Percentiles rank a stretch among this genome's conserved stretches.
Evolutionary conservation across 495 filamentous ascomycete genomes (phyloP).

Genomic region (Lasiosphaeris hirsuta): DNA sequence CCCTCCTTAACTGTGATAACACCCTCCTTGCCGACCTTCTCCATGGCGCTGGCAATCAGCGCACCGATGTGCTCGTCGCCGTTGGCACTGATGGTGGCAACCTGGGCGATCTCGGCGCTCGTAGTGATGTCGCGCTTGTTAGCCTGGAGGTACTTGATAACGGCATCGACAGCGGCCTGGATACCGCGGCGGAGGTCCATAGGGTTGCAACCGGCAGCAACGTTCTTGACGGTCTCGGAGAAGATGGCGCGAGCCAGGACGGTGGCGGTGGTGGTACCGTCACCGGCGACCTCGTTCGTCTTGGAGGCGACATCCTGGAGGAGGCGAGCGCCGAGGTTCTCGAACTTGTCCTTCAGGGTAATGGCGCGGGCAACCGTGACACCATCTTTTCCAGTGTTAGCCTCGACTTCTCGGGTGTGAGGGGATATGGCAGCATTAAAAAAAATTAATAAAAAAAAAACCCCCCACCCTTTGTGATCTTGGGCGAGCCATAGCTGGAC

Average conservation of each 20-base stretch:
- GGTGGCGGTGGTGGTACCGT: constrained; percentile 96
- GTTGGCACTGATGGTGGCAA: constrained; percentile 96
- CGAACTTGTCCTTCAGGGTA: constrained; percentile 95
- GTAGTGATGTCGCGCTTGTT: constrained; percentile 98
- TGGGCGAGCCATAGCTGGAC: constrained; percentile 94
- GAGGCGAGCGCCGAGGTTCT: constrained; percentile 95
- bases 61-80: constrained; percentile 94
- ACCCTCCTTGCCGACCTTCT: constrained; percentile 99
- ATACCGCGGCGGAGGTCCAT: constrained; percentile 98
- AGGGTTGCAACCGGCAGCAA: constrained; percentile 98
- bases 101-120: constrained; percentile 94
- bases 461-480: constrained; percentile 98
- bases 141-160: constrained; percentile 86
- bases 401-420: not conserved
- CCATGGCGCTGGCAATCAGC: constrained; percentile 96
- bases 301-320: constrained; percentile 98
- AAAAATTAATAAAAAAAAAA: no score
- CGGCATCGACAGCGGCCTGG: constrained; percentile 91
- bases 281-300: constrained; percentile 98
- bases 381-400: constrained; percentile 61
- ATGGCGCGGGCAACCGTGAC: constrained; percentile 92
- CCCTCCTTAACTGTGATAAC: constrained; percentile 99
- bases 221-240: constrained; percentile 99
- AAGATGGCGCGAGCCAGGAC: constrained; percentile 98
- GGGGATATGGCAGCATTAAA: not conserved